Evolutionary conservation across 2,329 filamentous ascomycete genomes (phyloP).

Genomic region (Biscogniauxia mediterranea): DNA sequence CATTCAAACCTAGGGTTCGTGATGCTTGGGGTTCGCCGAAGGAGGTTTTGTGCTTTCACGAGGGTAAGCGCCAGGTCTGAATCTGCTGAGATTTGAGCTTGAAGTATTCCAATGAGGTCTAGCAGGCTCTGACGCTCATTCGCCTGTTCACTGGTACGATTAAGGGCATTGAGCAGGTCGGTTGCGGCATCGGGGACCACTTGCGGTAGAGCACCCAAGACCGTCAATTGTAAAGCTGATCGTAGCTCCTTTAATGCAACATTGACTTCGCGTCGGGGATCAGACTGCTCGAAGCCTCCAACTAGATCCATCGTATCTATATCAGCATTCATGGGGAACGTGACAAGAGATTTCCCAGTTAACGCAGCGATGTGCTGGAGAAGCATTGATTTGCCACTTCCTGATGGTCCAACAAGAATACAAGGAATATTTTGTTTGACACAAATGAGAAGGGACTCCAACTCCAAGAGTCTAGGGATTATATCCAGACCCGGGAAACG

Average conservation of each 20-base stretch:
- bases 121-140: constrained; percentile 39
- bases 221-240: constrained; percentile 44
- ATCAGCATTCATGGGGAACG: constrained; percentile 89
- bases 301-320: constrained; percentile 97
- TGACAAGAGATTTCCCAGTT: constrained; percentile 72
- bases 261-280: constrained; percentile 71
- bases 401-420: constrained; percentile 81
- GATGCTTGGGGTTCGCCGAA: constrained; percentile 54
- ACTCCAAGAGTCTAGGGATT: constrained; percentile 61
- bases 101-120: constrained; percentile 39
- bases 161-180: constrained; percentile 50
- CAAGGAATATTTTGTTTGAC: constrained; percentile 85
- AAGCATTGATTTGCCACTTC: constrained; percentile 81
- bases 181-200: constrained; percentile 47
- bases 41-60: constrained; percentile 46
- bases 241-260: constrained; percentile 47
- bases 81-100: constrained; percentile 40
- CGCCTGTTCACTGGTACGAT: constrained; percentile 39
- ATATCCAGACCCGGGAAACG: constrained; percentile 50
- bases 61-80: constrained; percentile 48
- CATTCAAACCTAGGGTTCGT: constrained; percentile 87
- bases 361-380: constrained; percentile 78
- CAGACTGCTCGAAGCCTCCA: constrained; percentile 93
- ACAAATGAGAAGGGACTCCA: constrained; percentile 86
- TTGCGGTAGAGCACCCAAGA: constrained; percentile 48